Percentiles rank a stretch among this genome's conserved stretches.
These are phyloP conservation scores for Mortierella sp. DNA, from an alignment of 371 early-diverging fungal genomes.

Conservation along the genomic window DNA sequence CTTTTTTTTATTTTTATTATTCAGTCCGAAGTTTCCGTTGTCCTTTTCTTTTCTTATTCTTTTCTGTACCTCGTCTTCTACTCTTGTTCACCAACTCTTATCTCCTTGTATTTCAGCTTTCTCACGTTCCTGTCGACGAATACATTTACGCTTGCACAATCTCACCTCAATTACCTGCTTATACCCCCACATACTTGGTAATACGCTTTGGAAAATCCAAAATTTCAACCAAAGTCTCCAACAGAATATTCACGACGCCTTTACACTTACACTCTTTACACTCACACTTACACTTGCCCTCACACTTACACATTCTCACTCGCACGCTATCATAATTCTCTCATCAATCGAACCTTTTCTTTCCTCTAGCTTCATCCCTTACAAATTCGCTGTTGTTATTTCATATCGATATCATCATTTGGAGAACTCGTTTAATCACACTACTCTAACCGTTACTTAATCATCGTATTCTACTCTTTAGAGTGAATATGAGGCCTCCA, in stretches of 20 bases:
- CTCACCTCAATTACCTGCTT: not conserved
- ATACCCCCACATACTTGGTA: slow-evolving; percentile 10
- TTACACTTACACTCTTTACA: not conserved
- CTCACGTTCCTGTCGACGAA: slow-evolving; percentile 2
- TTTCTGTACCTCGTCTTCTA: slow-evolving; percentile 12
- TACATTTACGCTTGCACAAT: not conserved
- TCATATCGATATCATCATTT: not conserved
- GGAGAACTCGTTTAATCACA: not conserved
- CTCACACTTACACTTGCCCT: no score
- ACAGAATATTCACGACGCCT: not conserved
- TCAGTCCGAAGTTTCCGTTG: not conserved
- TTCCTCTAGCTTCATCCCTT: not conserved
- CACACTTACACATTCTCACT: not conserved
- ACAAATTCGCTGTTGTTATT: no score
- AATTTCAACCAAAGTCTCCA: not conserved
- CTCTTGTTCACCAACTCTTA: not conserved
- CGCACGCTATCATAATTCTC: not conserved
- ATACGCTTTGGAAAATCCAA: not conserved
- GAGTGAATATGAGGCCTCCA: slow-evolving; percentile 41
- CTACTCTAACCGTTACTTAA: not conserved
- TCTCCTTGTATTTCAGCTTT: not conserved
- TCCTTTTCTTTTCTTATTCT: slow-evolving; percentile 13
- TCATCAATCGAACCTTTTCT: not conserved
- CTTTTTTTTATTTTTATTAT: not conserved
- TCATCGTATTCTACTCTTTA: not conserved